Base-by-base conservation (phyloP, 352 stramenopile species). In the Peronospora belbahrii region DNA sequence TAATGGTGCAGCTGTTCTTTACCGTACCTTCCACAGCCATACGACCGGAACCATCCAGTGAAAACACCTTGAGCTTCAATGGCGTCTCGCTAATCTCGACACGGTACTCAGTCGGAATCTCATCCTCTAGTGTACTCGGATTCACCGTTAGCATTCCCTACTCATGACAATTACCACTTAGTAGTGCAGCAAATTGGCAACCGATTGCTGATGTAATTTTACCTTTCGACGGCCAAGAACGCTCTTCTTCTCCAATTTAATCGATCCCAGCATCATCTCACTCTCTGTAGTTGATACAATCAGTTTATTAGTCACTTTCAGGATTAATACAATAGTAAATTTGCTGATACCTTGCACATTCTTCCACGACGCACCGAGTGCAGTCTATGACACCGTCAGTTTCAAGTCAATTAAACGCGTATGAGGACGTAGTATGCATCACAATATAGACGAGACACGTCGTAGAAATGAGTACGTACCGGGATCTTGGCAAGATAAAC, bases 21-120 rank as follows among this genome's bases (percentile, higher is more conserved):
- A 93, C 75, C 0, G 75, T 88, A 37, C 82, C 82, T 60, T 93
- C 82, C 38, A 93, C 85, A 15, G 82, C 82, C 82, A 93, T 91
- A 33, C 82, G 76, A 2, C 82, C 82, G 6, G 82, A 91, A 17
- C 79, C 82, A 47, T 93, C 82, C 14, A 88, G 69, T 11, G 78
- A 90, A 32, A 93, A 90, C 23, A 93, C 78, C 41, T 86, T 86
- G 42, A 91, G 63, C 65, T 87, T 85, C 32, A 91, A 58, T 33
- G 76, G 74, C 19, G 78, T 85, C 57, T 81, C 70, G 35, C 73
- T 70, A 22, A 90, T 83, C 51, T 89, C 78, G 19, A 89, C 70
- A 19, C 77, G 73, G 53, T 90, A 93, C 48, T 93, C 82, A 0
- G 79, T 82, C 40, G 79, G 74, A n/a, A 83, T 83, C 34, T 80